Evolutionary conservation across 192 early-diverging fungal species (phyloP).

Genomic region (Cladochytrium replicatum): DNA sequence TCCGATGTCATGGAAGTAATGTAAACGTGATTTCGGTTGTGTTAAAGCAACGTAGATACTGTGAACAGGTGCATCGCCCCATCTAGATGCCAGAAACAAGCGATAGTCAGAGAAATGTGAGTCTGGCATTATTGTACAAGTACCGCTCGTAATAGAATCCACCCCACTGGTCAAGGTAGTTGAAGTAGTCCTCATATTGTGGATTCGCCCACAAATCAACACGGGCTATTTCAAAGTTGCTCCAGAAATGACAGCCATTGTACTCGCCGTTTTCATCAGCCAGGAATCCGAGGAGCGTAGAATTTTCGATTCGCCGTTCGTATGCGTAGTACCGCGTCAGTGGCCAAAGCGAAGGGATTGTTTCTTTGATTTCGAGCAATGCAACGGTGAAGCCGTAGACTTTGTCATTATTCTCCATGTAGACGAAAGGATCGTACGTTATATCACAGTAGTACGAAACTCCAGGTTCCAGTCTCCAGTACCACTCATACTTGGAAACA

Average conservation of each 20-base stretch:
- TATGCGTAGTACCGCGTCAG: slow-evolving; percentile 37
- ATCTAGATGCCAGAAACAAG: slow-evolving; percentile 21
- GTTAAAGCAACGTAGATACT: slow-evolving; percentile 53
- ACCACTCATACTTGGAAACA: slow-evolving; percentile 59
- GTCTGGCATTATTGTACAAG: background rate
- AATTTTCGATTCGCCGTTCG: slow-evolving; percentile 33
- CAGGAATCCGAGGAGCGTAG: slow-evolving; percentile 1
- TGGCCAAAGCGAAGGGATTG: slow-evolving; percentile 70
- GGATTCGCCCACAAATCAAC: slow-evolving; percentile 58
- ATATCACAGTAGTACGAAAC: slow-evolving; percentile 72
- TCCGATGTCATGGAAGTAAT: slow-evolving; percentile 69
- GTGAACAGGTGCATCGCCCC: slow-evolving; percentile 72
- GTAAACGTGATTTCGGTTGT: slow-evolving; percentile 49
- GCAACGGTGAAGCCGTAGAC: slow-evolving; percentile 74
- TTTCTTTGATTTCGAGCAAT: slow-evolving; percentile 49
- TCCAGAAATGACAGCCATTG: slow-evolving; percentile 73
- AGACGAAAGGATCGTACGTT: slow-evolving; percentile 69
- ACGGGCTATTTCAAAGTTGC: slow-evolving; percentile 81
- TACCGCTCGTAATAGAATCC: slow-evolving; percentile 82
- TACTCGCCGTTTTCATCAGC: slow-evolving; percentile 38
- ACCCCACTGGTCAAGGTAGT: slow-evolving; percentile 63
- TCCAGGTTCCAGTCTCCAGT: slow-evolving; percentile 78
- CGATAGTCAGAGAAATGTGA: background rate
- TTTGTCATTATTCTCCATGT: slow-evolving; percentile 61
- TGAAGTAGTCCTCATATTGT: slow-evolving; percentile 56